phyloP scores from a whole-genome alignment of 2,329 filamentous ascomycete species.

The Penicillium nordicum region DNA sequence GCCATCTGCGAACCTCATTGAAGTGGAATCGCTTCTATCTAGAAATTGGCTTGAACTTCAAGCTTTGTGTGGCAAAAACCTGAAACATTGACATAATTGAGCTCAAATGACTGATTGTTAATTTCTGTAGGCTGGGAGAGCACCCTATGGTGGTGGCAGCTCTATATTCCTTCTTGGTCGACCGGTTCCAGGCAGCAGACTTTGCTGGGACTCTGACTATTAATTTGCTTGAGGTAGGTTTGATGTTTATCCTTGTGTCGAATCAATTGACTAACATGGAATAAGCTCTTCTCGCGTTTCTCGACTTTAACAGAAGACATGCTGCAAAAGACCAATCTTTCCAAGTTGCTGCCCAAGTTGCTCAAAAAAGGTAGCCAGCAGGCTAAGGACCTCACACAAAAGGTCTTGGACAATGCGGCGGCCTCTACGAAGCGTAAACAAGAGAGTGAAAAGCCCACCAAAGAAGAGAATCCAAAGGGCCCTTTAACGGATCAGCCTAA shows the following conservation, averaged over 20 bases:
- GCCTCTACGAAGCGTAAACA: slow-evolving; percentile 45
- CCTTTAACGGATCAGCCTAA: slow-evolving; percentile 15
- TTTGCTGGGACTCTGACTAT: slow-evolving; percentile 44
- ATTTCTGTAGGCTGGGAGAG: slow-evolving; percentile 46
- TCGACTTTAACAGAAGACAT: slow-evolving; percentile 57
- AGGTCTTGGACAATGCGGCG: slow-evolving; percentile 51
- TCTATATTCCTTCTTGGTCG: slow-evolving; percentile 48
- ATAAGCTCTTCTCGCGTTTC: slow-evolving; percentile 53
- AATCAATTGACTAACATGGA: slow-evolving; percentile 22
- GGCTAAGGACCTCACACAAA: slow-evolving; percentile 54
- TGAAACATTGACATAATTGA: slow-evolving; percentile 1
- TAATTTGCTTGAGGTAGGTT: slow-evolving; percentile 46
- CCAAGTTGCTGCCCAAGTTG: slow-evolving; percentile 56
- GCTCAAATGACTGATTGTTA: slow-evolving; percentile 26
- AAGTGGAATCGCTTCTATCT: neutral
- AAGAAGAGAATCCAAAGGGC: slow-evolving; percentile 33
- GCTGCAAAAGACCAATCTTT: slow-evolving; percentile 58
- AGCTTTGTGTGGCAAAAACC: neutral
- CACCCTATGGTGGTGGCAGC: slow-evolving; percentile 47
- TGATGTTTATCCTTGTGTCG: neutral
- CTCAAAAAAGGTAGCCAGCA: slow-evolving; percentile 58
- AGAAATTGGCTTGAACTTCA: slow-evolving; percentile 1
- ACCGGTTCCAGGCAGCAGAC: slow-evolving; percentile 49
- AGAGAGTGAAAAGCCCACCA: slow-evolving; percentile 36
- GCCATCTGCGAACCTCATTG: neutral